Base-by-base conservation (phyloP, 495 filamentous ascomycete genomes). In the Daldinia caldariorum region DNA sequence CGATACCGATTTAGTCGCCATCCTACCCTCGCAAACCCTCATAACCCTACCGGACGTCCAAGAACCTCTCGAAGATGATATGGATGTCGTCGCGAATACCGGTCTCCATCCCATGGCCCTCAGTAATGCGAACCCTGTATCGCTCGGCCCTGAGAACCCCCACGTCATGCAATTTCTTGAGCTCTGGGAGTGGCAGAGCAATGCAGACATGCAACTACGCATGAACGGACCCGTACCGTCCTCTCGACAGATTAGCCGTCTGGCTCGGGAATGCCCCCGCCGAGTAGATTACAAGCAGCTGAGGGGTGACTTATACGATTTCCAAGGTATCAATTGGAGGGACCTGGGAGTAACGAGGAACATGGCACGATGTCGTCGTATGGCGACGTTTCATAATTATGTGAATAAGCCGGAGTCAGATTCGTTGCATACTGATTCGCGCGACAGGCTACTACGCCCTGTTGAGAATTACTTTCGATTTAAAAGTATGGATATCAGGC, bases 281-380 rank as follows among this genome's bases (percentile, higher is more conserved):
- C 74, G 71, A 26, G 69, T 83, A 22, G 57, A 73, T 7, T 82
- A 82, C 54, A 62, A 74, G 4, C 86, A 90, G 64, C 79, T 88
- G 14, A 77, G 83, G 20, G 86, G 85, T 0, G 89, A 91, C 41
- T 74, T 76, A 18, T 91, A 81, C 70, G 93, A 97, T 74, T 77
- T 92, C 31, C 92, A 97, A 74, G 91, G 92, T 56, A 90, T 97
- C 41, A 83, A 91, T 53, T 97, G 93, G 88, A 82, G 84, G 8
- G 81, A 82, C 1, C 70, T 94, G 5, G 88, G 87, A 5, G 88
- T 92, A 4, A 86, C 83, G 16, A 85, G 89, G 49, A 74, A 79
- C 6, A 82, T 85, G 37, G 91, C 91, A 20, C 83, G 89, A 58
- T 79, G 81, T 34, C 80, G 88, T 43, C 87, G 92, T 35, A 74